Base-by-base conservation (phyloP, 208 protist species). In the Trypanosoma lewisi region DNA sequence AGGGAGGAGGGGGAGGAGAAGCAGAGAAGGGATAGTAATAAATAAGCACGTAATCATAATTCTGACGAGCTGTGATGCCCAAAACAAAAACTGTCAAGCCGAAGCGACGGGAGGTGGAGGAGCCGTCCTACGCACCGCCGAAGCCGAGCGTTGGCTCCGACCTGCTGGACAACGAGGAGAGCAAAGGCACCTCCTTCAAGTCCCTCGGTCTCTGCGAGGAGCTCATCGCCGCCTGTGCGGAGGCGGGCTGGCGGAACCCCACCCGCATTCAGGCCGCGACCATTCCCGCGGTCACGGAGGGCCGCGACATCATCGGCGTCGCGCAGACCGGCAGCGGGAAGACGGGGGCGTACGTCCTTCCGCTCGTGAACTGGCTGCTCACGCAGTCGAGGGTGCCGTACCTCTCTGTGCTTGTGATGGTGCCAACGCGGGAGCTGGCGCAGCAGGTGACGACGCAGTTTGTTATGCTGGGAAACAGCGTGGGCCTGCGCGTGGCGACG, bases 311-410 rank as follows among this genome's bases (percentile, higher is more conserved):
- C n/a, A 99, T 99, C 62, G 99, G 98, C 37, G 81, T 99, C 21
- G 98, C 98, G 21, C 94, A 99, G 77, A 99, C 99, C 16, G 98
- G 99, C 27, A 98, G 94, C 47, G 98, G 99, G 56, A 99, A 99
- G 76, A 99, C 99, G 2, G 98, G 91, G 27, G 96, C 98, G 2
- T 99, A 99, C 72, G 97, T 94, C 11, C 83, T 99, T 44, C 99
- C 99, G 7, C 94, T 99, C n/a, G 85, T 99, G 17, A 90, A 99
- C 61, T 87, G 75, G 74, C 81, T 99, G 17, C 77, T 99, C n/a
- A 83, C 91, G 1, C 85, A 94, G 63, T 77, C 75, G 34, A 96
- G 94, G 67, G 80, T 82, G 30, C 95, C 96, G 6, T 95, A 89
- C 49, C 84, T 97, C 14, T 91, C 97, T 2, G 92, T 94, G 64